These are phyloP conservation scores for Dipteronia sinensis DNA, from an alignment of 345 rosid genomes.

Conservation along the genomic window DNA sequence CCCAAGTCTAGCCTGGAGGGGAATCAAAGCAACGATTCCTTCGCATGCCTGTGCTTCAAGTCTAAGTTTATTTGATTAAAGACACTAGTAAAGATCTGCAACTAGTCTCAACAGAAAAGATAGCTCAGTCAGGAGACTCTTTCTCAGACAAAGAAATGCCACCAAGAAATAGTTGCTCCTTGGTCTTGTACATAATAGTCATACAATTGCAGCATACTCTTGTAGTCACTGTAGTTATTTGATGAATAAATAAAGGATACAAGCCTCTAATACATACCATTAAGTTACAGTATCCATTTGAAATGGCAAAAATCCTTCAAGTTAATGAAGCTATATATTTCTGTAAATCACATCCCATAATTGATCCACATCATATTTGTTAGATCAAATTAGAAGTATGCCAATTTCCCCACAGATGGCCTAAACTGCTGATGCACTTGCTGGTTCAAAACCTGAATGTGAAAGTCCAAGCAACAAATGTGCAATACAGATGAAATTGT, in stretches of 20 bases:
- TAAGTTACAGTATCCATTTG: background rate
- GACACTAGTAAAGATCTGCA: background rate
- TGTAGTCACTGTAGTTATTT: background rate
- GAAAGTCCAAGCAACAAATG: slow-evolving; percentile 5
- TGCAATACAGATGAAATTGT: slow-evolving; percentile 23
- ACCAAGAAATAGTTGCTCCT: background rate
- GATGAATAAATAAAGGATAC: background rate
- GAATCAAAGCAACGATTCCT: slow-evolving; percentile 29
- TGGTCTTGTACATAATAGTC: background rate
- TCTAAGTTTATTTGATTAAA: slow-evolving; percentile 13
- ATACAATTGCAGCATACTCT: background rate
- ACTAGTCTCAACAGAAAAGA: background rate
- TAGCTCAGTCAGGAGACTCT: too few relatives aligned
- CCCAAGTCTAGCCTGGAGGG: slow-evolving; percentile 13
- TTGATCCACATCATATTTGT: slow-evolving; percentile 14
- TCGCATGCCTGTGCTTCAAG: slow-evolving; percentile 53
- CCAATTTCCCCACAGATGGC: background rate
- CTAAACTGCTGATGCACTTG: slow-evolving; percentile 4
- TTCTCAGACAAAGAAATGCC: background rate
- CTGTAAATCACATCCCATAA: background rate
- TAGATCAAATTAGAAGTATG: background rate
- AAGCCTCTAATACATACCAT: background rate
- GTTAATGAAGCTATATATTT: background rate
- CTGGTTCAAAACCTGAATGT: slow-evolving; percentile 14
- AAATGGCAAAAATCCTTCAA: background rate